Percentiles rank a stretch among this genome's conserved stretches.
Conservation (phyloP, 2,329 filamentous ascomycete species). For the Ophiocordyceps robertsii region DNA sequence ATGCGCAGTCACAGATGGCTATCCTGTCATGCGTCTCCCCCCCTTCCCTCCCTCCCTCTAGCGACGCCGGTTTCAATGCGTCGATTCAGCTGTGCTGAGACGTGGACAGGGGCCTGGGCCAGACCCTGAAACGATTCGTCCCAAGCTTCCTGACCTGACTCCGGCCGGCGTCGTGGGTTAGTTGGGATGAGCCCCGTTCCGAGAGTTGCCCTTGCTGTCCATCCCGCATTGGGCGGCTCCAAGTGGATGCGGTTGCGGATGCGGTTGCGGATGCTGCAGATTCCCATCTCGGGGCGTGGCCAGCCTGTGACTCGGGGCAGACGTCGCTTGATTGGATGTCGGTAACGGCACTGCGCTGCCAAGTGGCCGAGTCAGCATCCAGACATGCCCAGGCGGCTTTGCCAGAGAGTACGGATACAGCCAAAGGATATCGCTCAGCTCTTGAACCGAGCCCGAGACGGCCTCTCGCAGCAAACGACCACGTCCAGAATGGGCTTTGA, state of each 20-base stretch:
- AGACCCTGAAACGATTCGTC: constrained; percentile 1
- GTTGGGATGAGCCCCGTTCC: not conserved
- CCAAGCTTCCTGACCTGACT: not conserved
- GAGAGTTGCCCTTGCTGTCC: not conserved
- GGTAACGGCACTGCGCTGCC: too few relatives aligned
- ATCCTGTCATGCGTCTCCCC: not conserved
- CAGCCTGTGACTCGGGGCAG: too few relatives aligned
- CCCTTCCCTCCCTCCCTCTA: not conserved
- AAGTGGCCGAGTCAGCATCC: too few relatives aligned
- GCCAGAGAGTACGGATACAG: too few relatives aligned
- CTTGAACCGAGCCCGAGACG: too few relatives aligned
- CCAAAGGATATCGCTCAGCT: too few relatives aligned
- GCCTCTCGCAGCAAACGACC: too few relatives aligned
- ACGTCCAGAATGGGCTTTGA: too few relatives aligned
- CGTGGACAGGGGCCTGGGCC: not conserved
- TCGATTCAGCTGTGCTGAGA: not conserved
- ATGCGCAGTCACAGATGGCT: not conserved
- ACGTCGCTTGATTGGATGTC: too few relatives aligned
- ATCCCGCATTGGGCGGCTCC: not conserved
- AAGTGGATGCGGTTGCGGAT: not conserved
- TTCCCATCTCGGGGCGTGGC: too few relatives aligned
- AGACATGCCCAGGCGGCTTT: too few relatives aligned
- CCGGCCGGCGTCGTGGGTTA: not conserved
- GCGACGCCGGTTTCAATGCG: not conserved
- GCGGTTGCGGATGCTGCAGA: too few relatives aligned